Evolutionary conservation across 2,329 filamentous ascomycete species (phyloP).

Genomic region (Westerdykella ornata): DNA sequence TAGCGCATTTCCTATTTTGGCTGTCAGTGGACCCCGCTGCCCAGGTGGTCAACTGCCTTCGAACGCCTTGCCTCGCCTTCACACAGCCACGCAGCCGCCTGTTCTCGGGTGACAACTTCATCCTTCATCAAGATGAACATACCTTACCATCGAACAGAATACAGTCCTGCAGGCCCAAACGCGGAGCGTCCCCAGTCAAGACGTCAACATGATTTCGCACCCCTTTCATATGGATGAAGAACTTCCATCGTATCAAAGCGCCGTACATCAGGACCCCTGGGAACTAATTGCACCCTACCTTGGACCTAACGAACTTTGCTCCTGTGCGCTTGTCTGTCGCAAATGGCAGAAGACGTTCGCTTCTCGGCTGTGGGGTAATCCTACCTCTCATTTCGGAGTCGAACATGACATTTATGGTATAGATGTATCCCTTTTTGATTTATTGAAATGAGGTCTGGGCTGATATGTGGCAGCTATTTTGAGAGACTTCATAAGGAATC

Average conservation of each 20-base stretch:
- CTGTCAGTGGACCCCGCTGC: no score
- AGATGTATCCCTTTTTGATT: not conserved
- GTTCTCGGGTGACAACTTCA: no score
- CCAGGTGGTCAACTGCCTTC: no score
- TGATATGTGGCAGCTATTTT: slow-evolving; percentile 45
- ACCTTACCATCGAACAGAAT: no score
- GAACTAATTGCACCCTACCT: slow-evolving; percentile 52
- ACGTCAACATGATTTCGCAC: no score
- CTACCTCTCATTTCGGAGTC: slow-evolving; percentile 55
- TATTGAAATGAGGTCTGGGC: not conserved
- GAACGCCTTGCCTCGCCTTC: no score
- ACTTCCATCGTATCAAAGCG: slow-evolving; percentile 55
- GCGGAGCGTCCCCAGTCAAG: no score
- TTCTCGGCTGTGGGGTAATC: slow-evolving; percentile 56
- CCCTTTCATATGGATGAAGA: slow-evolving; percentile 47
- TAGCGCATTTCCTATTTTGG: no score
- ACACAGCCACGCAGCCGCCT: no score
- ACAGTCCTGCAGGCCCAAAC: no score
- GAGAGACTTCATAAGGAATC: slow-evolving; percentile 52
- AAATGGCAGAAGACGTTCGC: slow-evolving; percentile 54
- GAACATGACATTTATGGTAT: slow-evolving; percentile 55
- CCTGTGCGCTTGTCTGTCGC: slow-evolving; percentile 50
- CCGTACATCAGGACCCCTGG: slow-evolving; percentile 51
- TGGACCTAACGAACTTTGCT: slow-evolving; percentile 50
- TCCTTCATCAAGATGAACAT: not conserved